Evolutionary conservation across 225 moss, liverwort and hornwort species (phyloP).

Genomic region (Ulota crispa): DNA sequence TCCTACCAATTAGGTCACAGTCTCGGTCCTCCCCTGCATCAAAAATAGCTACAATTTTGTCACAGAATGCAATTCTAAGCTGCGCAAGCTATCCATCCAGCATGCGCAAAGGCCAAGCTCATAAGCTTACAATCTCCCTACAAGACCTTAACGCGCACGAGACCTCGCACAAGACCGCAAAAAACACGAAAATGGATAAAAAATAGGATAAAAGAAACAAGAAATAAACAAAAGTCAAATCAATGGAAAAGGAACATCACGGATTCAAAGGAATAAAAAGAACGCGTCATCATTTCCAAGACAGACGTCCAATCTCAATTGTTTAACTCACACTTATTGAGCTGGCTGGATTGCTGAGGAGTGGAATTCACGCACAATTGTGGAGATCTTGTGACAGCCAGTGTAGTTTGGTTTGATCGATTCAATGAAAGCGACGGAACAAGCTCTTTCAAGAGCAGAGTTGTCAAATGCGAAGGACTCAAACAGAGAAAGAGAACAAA

Average conservation of each 20-base stretch:
- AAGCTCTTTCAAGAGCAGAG: neutral
- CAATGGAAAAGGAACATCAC: neutral
- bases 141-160: neutral
- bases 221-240: neutral
- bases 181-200: neutral
- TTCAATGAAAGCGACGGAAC: neutral
- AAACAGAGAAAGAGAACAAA: neutral
- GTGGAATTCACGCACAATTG: neutral
- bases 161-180: neutral
- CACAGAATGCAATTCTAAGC: neutral
- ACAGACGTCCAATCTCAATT: neutral
- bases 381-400: neutral
- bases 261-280: neutral
- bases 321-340: neutral
- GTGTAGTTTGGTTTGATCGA: neutral
- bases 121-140: neutral
- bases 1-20: neutral
- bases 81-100: neutral
- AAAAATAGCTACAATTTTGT: neutral
- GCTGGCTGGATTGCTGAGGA: neutral
- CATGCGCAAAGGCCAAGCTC: neutral
- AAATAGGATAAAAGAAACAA: neutral
- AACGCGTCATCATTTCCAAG: neutral
- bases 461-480: neutral
- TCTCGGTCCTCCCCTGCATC: slow-evolving; percentile 10